phyloP scores from a whole-genome alignment of 1,284 basidiomycete species.

The Ganoderma meredithae region DNA sequence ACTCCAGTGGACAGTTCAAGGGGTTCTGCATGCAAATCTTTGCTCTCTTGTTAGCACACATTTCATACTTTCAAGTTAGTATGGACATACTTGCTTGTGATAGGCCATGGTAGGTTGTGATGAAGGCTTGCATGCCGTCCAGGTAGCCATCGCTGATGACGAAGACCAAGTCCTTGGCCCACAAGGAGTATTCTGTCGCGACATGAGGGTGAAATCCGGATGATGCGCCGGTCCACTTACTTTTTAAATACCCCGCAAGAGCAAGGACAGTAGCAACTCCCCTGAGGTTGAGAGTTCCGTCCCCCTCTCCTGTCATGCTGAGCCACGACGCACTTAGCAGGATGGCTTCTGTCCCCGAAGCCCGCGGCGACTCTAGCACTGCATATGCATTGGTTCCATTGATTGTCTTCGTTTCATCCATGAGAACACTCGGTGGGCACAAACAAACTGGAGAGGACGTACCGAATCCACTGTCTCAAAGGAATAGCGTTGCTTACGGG shows the following conservation, averaged over 20 bases:
- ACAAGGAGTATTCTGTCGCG: slow-evolving; percentile 82
- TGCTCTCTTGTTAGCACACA: slow-evolving; percentile 37
- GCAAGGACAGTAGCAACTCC: slow-evolving; percentile 88
- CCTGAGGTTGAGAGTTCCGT: slow-evolving; percentile 78
- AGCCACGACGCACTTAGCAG: slow-evolving; percentile 91
- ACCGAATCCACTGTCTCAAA: slow-evolving; percentile 60
- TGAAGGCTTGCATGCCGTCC: slow-evolving; percentile 93
- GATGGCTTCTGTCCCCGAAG: slow-evolving; percentile 91
- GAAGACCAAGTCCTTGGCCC: slow-evolving; percentile 95
- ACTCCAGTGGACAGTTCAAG: slow-evolving; percentile 77
- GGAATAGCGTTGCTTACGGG: slow-evolving; percentile 73
- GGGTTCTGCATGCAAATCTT: slow-evolving; percentile 68
- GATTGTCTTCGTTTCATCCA: slow-evolving; percentile 45
- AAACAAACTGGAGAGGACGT: slow-evolving; percentile 31
- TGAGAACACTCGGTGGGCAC: neutral
- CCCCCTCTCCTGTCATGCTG: slow-evolving; percentile 66
- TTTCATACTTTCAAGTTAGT: neutral
- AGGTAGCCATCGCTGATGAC: slow-evolving; percentile 90
- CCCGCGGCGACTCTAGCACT: slow-evolving; percentile 82
- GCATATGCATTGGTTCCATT: slow-evolving; percentile 86
- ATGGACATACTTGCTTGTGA: slow-evolving; percentile 65
- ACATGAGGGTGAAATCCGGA: slow-evolving; percentile 7
- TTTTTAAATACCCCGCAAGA: slow-evolving; percentile 83
- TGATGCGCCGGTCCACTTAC: slow-evolving; percentile 50
- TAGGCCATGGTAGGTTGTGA: slow-evolving; percentile 82